These are phyloP conservation scores for Chlorella sp. DNA, from an alignment of 139 green algal species.

Conservation along the genomic window DNA sequence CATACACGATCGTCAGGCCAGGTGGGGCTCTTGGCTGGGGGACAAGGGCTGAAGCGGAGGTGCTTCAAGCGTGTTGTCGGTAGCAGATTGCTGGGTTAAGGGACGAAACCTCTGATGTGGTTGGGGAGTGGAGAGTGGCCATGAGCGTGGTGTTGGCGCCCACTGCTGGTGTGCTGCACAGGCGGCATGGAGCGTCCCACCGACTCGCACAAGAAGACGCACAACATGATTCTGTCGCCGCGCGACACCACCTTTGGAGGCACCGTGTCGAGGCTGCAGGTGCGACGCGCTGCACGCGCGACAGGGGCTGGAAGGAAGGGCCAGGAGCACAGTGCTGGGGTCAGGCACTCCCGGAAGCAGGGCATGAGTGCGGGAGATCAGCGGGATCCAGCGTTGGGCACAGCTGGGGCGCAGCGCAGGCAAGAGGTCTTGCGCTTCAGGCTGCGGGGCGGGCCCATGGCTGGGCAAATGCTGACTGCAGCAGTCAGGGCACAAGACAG, in stretches of 20 bases:
- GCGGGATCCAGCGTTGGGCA: background rate
- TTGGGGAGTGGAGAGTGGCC: no score
- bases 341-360: background rate
- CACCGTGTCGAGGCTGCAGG: conserved; percentile 72
- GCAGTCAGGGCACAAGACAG: background rate
- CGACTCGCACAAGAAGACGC: conserved; percentile 83
- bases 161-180: no score
- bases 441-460: no score
- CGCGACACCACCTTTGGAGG: conserved; percentile 77
- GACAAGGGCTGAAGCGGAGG: no score
- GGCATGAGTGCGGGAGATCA: background rate
- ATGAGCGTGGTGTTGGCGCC: no score
- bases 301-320: background rate
- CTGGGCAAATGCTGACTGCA: background rate
- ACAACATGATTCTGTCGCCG: conserved; percentile 72
- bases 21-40: no score
- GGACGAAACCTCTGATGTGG: no score
- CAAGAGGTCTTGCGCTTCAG: no score
- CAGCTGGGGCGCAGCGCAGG: background rate
- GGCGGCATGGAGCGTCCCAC: conserved; percentile 84
- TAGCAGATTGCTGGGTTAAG: no score
- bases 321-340: background rate
- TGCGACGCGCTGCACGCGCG: background rate
- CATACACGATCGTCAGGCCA: conserved; percentile 84
- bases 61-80: no score